phyloP scores from a whole-genome alignment of 495 filamentous ascomycete genomes.

The Sabuloglossum arenarium region DNA sequence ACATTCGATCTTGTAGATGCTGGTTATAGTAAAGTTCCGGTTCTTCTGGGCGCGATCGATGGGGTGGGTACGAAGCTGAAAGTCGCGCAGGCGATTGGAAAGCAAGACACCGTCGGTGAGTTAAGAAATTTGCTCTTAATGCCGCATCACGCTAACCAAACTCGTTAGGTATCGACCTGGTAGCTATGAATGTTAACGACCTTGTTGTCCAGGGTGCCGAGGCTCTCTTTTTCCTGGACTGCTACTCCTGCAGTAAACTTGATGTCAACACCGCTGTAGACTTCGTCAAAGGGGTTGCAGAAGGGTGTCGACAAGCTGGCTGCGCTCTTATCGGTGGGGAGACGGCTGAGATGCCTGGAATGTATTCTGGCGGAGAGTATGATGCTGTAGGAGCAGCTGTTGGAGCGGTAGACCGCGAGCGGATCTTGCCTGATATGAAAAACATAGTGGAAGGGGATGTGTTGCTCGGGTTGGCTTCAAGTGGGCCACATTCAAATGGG shows the following conservation, averaged over 20 bases:
- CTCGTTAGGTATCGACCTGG: slow-evolving; percentile 55
- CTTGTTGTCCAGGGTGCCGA: slow-evolving; percentile 87
- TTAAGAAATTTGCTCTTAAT: neutral
- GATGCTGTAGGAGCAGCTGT: slow-evolving; percentile 77
- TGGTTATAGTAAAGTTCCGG: slow-evolving; percentile 51
- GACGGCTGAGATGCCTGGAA: slow-evolving; percentile 92
- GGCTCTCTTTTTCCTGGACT: slow-evolving; percentile 88
- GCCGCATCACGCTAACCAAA: neutral
- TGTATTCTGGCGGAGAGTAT: slow-evolving; percentile 68
- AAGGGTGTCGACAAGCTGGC: slow-evolving; percentile 58
- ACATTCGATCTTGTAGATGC: slow-evolving; percentile 63
- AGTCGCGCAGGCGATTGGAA: slow-evolving; percentile 68
- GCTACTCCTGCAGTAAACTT: slow-evolving; percentile 76
- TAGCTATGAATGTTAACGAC: slow-evolving; percentile 98
- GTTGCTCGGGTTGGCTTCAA: slow-evolving; percentile 61
- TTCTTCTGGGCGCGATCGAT: slow-evolving; percentile 78
- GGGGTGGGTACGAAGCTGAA: slow-evolving; percentile 94
- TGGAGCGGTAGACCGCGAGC: slow-evolving; percentile 50
- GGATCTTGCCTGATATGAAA: slow-evolving; percentile 51
- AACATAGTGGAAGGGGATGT: slow-evolving; percentile 66
- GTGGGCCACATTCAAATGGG: slow-evolving; percentile 82
- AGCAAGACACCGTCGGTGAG: slow-evolving; percentile 70
- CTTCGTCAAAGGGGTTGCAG: slow-evolving; percentile 74
- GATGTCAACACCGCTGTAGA: slow-evolving; percentile 51
- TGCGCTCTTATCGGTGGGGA: slow-evolving; percentile 91